A percentile compares a stretch with the other conserved stretches of the same genome.
Conservation (phyloP, 2,329 filamentous ascomycete genomes). For the Monilinia fructigena region DNA sequence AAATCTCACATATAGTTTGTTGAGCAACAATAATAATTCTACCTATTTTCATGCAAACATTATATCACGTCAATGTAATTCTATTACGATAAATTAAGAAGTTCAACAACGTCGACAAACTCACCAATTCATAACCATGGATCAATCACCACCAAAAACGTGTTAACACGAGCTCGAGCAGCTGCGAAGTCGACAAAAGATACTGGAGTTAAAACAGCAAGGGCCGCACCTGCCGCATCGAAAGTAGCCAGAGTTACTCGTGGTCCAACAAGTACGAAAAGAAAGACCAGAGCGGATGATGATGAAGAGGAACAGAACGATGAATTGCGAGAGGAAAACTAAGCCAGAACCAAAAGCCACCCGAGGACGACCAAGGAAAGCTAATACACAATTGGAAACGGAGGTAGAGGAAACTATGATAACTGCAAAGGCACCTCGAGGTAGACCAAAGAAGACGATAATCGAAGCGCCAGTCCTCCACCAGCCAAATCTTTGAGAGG, state of each 20-base stretch:
- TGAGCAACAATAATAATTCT: background rate
- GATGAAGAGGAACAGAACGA: constrained; percentile 40
- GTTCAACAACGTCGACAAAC: constrained; percentile 5
- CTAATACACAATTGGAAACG: constrained; percentile 34
- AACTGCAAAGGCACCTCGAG: constrained; percentile 44
- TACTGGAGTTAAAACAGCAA: constrained; percentile 45
- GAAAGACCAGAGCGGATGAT: constrained; percentile 54
- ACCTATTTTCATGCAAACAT: background rate
- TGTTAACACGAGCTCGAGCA: constrained; percentile 55
- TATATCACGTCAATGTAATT: constrained; percentile 12
- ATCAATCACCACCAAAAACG: constrained; percentile 58
- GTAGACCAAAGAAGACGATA: constrained; percentile 46
- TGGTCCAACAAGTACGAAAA: constrained; percentile 44
- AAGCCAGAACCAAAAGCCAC: constrained; percentile 42
- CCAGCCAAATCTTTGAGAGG: constrained; percentile 32
- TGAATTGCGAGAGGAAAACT: constrained; percentile 12
- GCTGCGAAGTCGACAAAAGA: constrained; percentile 44
- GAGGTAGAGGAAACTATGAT: constrained; percentile 30
- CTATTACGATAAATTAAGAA: background rate
- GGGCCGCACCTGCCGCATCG: constrained; percentile 50
- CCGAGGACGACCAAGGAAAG: constrained; percentile 51
- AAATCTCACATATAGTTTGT: too few relatives aligned
- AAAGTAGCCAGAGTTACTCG: constrained; percentile 42
- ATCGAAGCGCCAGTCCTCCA: constrained; percentile 31
- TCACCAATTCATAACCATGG: constrained; percentile 43